These are phyloP conservation scores for Syzygium oleosum DNA, from an alignment of 345 rosid genomes.

Conservation along the genomic window DNA sequence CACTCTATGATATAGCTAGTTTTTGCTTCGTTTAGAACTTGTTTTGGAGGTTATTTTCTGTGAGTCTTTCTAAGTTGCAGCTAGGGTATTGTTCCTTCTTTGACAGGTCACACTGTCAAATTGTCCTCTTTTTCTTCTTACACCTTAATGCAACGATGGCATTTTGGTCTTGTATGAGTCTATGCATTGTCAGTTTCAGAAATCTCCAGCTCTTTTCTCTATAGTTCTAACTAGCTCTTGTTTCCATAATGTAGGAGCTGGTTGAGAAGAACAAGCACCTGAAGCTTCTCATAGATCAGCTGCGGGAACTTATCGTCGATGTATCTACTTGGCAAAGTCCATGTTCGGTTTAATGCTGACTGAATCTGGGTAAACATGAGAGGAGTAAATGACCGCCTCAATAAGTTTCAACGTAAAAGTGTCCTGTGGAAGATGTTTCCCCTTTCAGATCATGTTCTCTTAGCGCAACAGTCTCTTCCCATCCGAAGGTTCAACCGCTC, in stretches of 20 bases:
- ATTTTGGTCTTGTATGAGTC: background rate
- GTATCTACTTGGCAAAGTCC: constrained; percentile 95
- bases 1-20: background rate
- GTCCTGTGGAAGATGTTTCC: background rate
- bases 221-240: background rate
- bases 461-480: background rate
- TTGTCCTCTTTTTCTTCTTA: background rate
- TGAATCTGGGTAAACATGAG: background rate
- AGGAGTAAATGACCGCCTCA: background rate
- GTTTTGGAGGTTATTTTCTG: background rate
- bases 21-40: background rate
- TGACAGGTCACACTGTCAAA: background rate
- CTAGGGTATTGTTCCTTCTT: background rate
- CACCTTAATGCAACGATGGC: background rate
- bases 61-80: background rate
- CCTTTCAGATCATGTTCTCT: background rate
- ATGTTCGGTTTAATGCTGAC: constrained; percentile 35
- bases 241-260: constrained; percentile 47
- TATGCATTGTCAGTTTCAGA: background rate
- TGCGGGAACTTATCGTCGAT: constrained; percentile 65
- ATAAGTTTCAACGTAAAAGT: background rate
- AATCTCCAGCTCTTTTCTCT: background rate
- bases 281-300: constrained; percentile 75
- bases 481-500: background rate
- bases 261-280: constrained; percentile 60